These are phyloP conservation scores for Penicillium janthinellum DNA, from an alignment of 2,329 filamentous ascomycete species.

Conservation along the genomic window DNA sequence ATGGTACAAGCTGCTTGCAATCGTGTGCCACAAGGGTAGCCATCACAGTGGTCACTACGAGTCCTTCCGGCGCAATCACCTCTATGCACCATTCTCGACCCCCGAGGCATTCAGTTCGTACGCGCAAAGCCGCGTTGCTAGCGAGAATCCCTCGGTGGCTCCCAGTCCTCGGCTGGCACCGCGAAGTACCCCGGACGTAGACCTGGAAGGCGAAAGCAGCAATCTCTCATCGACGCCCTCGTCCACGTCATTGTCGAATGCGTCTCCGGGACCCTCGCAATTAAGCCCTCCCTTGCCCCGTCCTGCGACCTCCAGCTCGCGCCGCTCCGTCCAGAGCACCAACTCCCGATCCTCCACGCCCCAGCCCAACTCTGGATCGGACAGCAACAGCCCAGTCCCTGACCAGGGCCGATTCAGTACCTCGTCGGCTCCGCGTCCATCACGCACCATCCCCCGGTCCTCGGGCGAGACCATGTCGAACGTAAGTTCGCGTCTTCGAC, in stretches of 20 bases:
- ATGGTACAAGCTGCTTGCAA: constrained; percentile 79
- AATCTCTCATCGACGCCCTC: constrained; percentile 38
- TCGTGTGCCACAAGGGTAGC: constrained; percentile 92
- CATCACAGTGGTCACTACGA: constrained; percentile 98
- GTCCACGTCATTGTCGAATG: constrained; percentile 38
- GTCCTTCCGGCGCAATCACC: constrained; percentile 84
- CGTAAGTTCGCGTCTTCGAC: constrained; percentile 50
- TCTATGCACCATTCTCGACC: constrained; percentile 78
- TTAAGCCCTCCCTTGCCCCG: constrained; percentile 25
- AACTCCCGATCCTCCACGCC: constrained; percentile 31
- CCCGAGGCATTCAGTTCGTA: constrained; percentile 76
- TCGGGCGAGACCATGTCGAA: constrained; percentile 25
- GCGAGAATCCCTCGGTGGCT: constrained; percentile 53
- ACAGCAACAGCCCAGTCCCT: constrained; percentile 28
- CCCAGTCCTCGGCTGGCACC: constrained; percentile 53
- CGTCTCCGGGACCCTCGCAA: constrained; percentile 25
- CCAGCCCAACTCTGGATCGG: constrained; percentile 29
- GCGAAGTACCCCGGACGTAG: constrained; percentile 33
- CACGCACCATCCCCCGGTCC: constrained; percentile 29
- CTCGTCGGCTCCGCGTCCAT: constrained; percentile 27
- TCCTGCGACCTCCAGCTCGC: constrained; percentile 36
- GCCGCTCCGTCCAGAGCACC: constrained; percentile 37
- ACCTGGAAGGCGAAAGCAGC: constrained; percentile 30
- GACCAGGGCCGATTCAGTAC: constrained; percentile 31
- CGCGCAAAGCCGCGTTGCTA: constrained; percentile 63